Conservation (phyloP, 2,329 filamentous ascomycete species). For the Pseudocercospora ulei region DNA sequence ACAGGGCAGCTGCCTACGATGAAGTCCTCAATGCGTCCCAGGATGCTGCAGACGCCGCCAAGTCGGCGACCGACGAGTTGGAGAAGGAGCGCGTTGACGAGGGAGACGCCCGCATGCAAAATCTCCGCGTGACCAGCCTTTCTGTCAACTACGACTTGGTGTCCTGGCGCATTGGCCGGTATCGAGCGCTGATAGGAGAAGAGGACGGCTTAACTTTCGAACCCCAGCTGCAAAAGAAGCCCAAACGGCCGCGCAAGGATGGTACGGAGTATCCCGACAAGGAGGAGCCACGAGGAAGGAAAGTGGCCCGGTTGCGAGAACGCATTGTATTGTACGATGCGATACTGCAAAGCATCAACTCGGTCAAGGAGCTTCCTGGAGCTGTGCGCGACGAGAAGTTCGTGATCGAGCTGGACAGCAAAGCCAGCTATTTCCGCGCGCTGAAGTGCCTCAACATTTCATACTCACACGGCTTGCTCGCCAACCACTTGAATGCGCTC, state of each 20-base stretch:
- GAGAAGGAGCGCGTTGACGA: conserved; percentile 72
- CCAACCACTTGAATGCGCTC: conserved; percentile 67
- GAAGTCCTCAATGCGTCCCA: conserved; percentile 82
- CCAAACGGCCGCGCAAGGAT: conserved; percentile 43
- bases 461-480: conserved; percentile 68
- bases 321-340: conserved; percentile 84
- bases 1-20: conserved; percentile 80
- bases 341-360: conserved; percentile 79
- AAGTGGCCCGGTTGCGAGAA: conserved; percentile 71
- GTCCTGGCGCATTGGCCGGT: conserved; percentile 87
- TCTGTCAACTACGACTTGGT: conserved; percentile 91
- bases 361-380: conserved; percentile 79
- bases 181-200: conserved; percentile 75
- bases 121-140: conserved; percentile 81
- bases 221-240: conserved; percentile 47
- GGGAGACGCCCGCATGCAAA: conserved; percentile 79
- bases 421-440: conserved; percentile 73
- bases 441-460: conserved; percentile 82
- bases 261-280: conserved; percentile 42
- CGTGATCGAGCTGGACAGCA: conserved; percentile 65
- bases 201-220: conserved; percentile 62
- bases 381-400: conserved; percentile 75
- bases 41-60: conserved; percentile 86
- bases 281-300: conserved; percentile 61
- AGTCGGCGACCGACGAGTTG: conserved; percentile 85